Conservation (phyloP, 2,329 filamentous ascomycete species). For the Leptographium wingfieldii region DNA sequence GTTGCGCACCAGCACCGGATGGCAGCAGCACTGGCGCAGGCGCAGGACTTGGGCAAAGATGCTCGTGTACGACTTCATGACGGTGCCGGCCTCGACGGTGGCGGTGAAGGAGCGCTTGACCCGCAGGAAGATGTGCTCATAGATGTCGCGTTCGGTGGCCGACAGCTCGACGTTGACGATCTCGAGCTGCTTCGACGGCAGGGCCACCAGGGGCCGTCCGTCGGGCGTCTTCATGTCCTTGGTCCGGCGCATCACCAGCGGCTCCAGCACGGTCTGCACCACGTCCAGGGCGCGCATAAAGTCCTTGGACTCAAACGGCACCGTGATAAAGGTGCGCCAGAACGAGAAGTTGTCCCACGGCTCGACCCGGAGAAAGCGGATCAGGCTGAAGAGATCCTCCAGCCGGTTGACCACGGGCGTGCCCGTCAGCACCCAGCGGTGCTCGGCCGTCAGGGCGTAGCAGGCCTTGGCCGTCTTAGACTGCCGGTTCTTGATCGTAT, state of each 20-base stretch:
- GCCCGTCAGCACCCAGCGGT: slow-evolving; percentile 88
- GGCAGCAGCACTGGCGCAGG: slow-evolving; percentile 85
- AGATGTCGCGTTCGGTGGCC: slow-evolving; percentile 74
- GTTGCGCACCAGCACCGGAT: slow-evolving; percentile 80
- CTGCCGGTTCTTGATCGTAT: slow-evolving; percentile 79
- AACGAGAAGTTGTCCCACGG: slow-evolving; percentile 99
- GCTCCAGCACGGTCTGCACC: slow-evolving; percentile 91
- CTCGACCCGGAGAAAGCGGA: slow-evolving; percentile 85
- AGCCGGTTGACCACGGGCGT: slow-evolving; percentile 95
- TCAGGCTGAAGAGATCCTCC: slow-evolving; percentile 86
- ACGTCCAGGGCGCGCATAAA: slow-evolving; percentile 90
- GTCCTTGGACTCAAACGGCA: slow-evolving; percentile 91
- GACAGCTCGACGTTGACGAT: slow-evolving; percentile 83
- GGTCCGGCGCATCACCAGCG: slow-evolving; percentile 84
- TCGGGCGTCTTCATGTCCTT: slow-evolving; percentile 97
- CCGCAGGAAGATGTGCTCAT: slow-evolving; percentile 75
- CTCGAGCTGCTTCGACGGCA: slow-evolving; percentile 71
- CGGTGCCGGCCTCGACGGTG: slow-evolving; percentile 81
- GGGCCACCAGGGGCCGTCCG: slow-evolving; percentile 59
- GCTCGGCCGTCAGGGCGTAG: slow-evolving; percentile 72
- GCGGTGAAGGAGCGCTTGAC: slow-evolving; percentile 75
- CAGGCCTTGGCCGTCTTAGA: slow-evolving; percentile 94
- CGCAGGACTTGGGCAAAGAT: slow-evolving; percentile 95
- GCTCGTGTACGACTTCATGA: slow-evolving; percentile 91
- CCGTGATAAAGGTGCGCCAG: slow-evolving; percentile 97